Conservation (phyloP, 2,329 filamentous ascomycete genomes). For the Orbilia blumenaviensis region DNA sequence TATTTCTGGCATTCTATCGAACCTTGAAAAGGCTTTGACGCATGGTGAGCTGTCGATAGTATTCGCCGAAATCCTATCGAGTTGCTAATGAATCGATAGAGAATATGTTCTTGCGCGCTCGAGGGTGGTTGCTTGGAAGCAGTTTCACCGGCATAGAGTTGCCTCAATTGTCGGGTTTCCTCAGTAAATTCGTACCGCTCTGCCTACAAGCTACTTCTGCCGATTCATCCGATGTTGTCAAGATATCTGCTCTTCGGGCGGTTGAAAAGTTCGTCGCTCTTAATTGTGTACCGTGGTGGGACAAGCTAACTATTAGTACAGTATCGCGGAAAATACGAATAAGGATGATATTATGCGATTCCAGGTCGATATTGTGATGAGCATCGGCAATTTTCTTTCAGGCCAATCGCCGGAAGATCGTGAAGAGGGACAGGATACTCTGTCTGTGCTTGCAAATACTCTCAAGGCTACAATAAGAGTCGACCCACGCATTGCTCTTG, state of each 20-base stretch:
- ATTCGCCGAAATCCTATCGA: background rate
- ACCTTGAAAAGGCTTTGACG: slow-evolving; percentile 32
- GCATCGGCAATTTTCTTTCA: slow-evolving; percentile 74
- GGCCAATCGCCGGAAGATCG: slow-evolving; percentile 68
- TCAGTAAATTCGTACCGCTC: slow-evolving; percentile 72
- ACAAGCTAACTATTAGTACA: slow-evolving; percentile 55
- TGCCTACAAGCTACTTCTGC: slow-evolving; percentile 78
- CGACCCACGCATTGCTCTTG: slow-evolving; percentile 77
- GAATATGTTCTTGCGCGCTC: slow-evolving; percentile 80
- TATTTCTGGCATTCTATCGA: slow-evolving; percentile 32
- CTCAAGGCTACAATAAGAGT: slow-evolving; percentile 83
- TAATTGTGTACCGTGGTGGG: slow-evolving; percentile 57
- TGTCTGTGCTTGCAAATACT: slow-evolving; percentile 88
- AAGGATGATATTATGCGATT: slow-evolving; percentile 54
- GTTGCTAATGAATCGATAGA: slow-evolving; percentile 63
- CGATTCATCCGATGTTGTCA: slow-evolving; percentile 85
- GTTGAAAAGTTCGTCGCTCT: slow-evolving; percentile 70
- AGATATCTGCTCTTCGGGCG: slow-evolving; percentile 88
- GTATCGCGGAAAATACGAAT: slow-evolving; percentile 62
- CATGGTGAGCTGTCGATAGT: slow-evolving; percentile 10
- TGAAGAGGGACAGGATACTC: slow-evolving; percentile 87
- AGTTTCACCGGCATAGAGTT: slow-evolving; percentile 76
- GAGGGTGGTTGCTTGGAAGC: slow-evolving; percentile 87
- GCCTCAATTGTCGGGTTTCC: slow-evolving; percentile 63
- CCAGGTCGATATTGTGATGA: slow-evolving; percentile 62